phyloP scores from a whole-genome alignment of 805 yeast species.

The Zygoascus flipseniorum region DNA sequence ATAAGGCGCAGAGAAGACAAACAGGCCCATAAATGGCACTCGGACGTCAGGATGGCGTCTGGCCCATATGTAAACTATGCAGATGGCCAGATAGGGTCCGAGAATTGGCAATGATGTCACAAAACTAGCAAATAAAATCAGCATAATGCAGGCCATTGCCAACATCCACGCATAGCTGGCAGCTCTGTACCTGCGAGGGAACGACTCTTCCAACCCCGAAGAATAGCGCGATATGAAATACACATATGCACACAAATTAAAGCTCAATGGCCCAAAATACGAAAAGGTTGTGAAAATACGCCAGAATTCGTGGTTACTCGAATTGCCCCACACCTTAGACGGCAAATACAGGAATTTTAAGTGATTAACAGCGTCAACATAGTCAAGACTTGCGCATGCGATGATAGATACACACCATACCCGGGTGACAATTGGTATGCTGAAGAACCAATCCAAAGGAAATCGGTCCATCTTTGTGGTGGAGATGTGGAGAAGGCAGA shows the following conservation, averaged over 20 bases:
- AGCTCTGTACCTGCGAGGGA: conserved; percentile 21
- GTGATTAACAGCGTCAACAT: conserved; percentile 25
- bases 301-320: conserved; percentile 27
- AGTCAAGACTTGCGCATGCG: conserved; percentile 27
- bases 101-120: conserved; percentile 26
- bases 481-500: neutral
- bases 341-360: neutral
- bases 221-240: conserved; percentile 33
- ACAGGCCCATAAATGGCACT: conserved; percentile 34
- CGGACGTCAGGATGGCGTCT: conserved; percentile 36
- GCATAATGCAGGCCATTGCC: conserved; percentile 22
- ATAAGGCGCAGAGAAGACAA: conserved; percentile 36
- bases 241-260: conserved; percentile 29
- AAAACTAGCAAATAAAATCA: conserved; percentile 28
- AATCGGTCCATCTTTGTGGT: conserved; percentile 16
- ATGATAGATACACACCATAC: conserved; percentile 29
- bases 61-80: conserved; percentile 40
- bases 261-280: conserved; percentile 36
- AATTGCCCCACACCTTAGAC: neutral
- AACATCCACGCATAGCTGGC: conserved; percentile 35
- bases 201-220: conserved; percentile 32
- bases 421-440: conserved; percentile 41
- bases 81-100: conserved; percentile 32
- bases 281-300: conserved; percentile 34
- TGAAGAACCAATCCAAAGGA: conserved; percentile 22